Base-by-base conservation (phyloP, 768 basidiomycete species). In the Termitomyces bulborhizus region DNA sequence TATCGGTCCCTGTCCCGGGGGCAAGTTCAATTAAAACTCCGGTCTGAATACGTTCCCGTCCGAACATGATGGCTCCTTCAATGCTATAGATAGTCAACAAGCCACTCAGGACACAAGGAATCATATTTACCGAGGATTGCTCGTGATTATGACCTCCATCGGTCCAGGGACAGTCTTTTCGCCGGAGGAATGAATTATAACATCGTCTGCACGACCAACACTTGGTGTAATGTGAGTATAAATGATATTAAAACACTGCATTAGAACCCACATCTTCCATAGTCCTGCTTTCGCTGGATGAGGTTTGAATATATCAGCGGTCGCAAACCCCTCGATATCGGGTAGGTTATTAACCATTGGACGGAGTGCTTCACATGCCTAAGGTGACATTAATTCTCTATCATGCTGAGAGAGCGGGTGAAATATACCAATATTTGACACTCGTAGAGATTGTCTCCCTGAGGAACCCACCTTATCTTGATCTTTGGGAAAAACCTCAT, bases 241-340 rank as follows among this genome's bases (percentile, higher is more conserved):
- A 8, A 18, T 3, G n/a, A 40, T 40, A 8, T 39, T 7, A 40
- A 18, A 40, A 9, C n/a, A 3, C 8, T 18, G 18, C 8, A 3
- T 8, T 3, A 40, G n/a, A 8, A 40, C n/a, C n/a, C 7, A 40
- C 39, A 40, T 40, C n/a, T 40, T 40, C 39, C 39, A 40, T n/a
- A 40, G n/a, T 18, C 39, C 39, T 40, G n/a, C 39, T n/a, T 40
- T 40, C n/a, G 39, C 18, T 18, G 39, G 39, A 18, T 40, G 39
- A 40, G n/a, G 39, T 18, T n/a, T 18, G 39, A 40, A 40, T 18
- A 40, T 18, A 40, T 40, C 39, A 4, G 66, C 68, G 8, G 71
- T 73, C 7, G 68, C 65, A 57, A 73, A 75, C 1, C 73, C 75
- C 13, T 58, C 60, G 9, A 66, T 60, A 40, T 72, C 69, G 4